A percentile compares a stretch with the other conserved stretches of the same genome.
These are phyloP conservation scores for Cornus controversa DNA, from an alignment of 148 eudicot genomes.

Conservation along the genomic window DNA sequence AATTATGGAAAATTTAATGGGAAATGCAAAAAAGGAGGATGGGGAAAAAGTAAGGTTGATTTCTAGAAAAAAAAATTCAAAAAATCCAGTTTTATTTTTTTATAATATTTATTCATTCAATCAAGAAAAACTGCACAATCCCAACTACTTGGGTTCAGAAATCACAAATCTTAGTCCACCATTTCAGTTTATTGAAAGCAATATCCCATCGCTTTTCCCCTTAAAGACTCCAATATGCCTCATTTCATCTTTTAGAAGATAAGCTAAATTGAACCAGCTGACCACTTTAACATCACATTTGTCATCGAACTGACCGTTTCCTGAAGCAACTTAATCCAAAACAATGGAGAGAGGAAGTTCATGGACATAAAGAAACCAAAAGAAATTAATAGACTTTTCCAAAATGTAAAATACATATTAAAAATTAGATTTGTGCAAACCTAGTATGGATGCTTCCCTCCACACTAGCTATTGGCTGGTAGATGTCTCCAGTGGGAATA, in stretches of 20 bases:
- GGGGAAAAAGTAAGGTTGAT: background rate
- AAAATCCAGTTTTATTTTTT: background rate
- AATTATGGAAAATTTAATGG: background rate
- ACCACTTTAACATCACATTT: constrained; percentile 1
- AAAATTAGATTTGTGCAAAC: constrained; percentile 37
- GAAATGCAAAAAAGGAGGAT: background rate
- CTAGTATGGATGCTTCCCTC: constrained; percentile 65
- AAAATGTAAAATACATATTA: background rate
- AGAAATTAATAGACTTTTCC: background rate
- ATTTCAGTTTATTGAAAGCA: background rate
- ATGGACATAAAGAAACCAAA: background rate
- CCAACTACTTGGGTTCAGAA: background rate
- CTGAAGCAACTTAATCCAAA: constrained; percentile 1
- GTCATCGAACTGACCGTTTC: background rate
- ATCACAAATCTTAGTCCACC: background rate
- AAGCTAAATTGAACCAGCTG: background rate
- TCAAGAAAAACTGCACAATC: background rate
- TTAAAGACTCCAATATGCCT: background rate
- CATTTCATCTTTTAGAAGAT: background rate
- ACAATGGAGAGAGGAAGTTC: background rate
- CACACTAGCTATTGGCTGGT: constrained; percentile 81
- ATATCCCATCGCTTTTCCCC: background rate
- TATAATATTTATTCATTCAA: too few relatives aligned
- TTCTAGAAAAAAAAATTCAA: too few relatives aligned
- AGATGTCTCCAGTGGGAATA: constrained; percentile 91